Conservation (phyloP, 164 flowering plant species). For the Malania oleifera region DNA sequence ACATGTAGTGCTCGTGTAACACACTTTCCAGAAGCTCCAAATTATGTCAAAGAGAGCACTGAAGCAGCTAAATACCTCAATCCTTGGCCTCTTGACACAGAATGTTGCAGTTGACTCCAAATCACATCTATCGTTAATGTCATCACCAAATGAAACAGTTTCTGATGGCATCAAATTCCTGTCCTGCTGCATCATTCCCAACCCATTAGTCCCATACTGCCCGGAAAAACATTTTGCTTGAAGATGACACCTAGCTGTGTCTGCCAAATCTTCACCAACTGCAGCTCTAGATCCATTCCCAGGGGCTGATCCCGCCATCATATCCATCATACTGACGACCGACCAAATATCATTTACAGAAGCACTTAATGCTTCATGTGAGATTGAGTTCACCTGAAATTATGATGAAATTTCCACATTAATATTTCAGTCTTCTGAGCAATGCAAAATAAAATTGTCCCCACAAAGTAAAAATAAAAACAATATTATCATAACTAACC, state of each 20-base stretch:
- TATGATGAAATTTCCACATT: not conserved
- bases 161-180: not conserved
- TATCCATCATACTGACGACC: not conserved
- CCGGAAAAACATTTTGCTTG: not conserved
- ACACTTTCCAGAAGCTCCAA: too few relatives aligned
- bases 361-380: not conserved
- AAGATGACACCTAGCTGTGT: not conserved
- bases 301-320: not conserved
- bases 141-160: not conserved
- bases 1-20: too few relatives aligned
- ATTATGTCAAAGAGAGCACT: too few relatives aligned
- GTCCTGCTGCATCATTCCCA: not conserved
- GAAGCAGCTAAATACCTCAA: too few relatives aligned
- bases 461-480: too few relatives aligned
- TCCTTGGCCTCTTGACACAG: not conserved
- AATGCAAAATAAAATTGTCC: too few relatives aligned
- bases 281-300: not conserved
- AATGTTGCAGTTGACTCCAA: not conserved
- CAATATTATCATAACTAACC: not conserved
- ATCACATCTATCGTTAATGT: too few relatives aligned
- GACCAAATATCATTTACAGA: not conserved
- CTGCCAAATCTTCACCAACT: not conserved
- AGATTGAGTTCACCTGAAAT: not conserved
- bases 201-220: not conserved
- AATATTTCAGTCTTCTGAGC: too few relatives aligned